Conservation (phyloP, 352 stramenopile species). For the Phytophthora palmivora region DNA sequence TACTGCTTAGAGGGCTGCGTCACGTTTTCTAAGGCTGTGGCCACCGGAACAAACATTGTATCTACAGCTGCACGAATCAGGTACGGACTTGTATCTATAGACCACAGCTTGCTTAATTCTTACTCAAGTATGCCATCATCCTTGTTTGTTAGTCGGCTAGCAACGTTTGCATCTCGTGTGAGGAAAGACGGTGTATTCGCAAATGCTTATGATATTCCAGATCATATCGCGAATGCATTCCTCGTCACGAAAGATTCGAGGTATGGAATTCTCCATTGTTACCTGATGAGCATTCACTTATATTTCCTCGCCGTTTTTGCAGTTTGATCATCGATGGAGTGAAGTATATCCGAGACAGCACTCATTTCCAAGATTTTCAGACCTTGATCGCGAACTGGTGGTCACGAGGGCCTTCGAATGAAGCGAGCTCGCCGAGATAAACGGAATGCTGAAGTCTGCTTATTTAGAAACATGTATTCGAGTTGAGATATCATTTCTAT, state of each 20-base stretch:
- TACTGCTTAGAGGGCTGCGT: slow-evolving; percentile 78
- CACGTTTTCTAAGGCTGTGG: slow-evolving; percentile 63
- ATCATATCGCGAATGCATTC: slow-evolving; percentile 64
- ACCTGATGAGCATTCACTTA: slow-evolving; percentile 12
- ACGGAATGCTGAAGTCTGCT: slow-evolving; percentile 2
- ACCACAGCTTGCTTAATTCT: not conserved
- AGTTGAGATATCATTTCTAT: slow-evolving; percentile 47
- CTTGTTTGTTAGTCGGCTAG: slow-evolving; percentile 38
- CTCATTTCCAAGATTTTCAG: slow-evolving; percentile 61
- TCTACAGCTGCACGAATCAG: slow-evolving; percentile 56
- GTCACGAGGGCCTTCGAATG: slow-evolving; percentile 20
- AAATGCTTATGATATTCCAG: slow-evolving; percentile 65
- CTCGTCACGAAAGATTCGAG: slow-evolving; percentile 64
- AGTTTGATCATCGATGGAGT: slow-evolving; percentile 69
- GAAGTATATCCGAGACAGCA: slow-evolving; percentile 56
- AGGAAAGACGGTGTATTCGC: slow-evolving; percentile 57
- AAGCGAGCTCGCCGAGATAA: slow-evolving; percentile 1
- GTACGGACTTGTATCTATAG: slow-evolving; percentile 19
- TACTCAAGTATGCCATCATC: not conserved
- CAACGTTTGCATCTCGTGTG: slow-evolving; percentile 52
- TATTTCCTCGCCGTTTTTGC: slow-evolving; percentile 1
- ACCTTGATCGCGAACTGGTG: slow-evolving; percentile 55
- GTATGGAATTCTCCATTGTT: slow-evolving; percentile 26
- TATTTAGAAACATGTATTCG: slow-evolving; percentile 47
- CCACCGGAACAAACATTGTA: slow-evolving; percentile 66